phyloP scores from a whole-genome alignment of 768 basidiomycete genomes.

The Rhodotorula paludigena region DNA sequence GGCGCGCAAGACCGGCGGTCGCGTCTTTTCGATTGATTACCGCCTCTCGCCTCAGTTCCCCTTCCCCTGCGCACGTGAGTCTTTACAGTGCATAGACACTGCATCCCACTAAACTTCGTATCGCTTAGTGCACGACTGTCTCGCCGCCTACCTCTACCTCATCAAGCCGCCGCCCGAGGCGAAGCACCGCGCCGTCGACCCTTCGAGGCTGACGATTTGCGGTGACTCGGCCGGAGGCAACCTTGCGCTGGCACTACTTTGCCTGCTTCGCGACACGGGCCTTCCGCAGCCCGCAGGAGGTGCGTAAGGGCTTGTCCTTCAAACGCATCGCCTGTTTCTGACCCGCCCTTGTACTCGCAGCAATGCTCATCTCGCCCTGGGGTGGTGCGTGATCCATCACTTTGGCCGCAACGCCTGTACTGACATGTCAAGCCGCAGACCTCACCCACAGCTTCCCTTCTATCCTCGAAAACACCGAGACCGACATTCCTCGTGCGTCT shows the following conservation, averaged over 20 bases:
- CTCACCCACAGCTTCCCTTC: constrained; percentile 94
- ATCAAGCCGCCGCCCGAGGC: constrained; percentile 78
- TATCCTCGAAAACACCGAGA: constrained; percentile 73
- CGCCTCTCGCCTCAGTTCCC: constrained; percentile 95
- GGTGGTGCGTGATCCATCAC: constrained; percentile 46
- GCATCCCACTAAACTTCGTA: not conserved
- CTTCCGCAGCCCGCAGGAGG: constrained; percentile 74
- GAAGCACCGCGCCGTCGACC: constrained; percentile 70
- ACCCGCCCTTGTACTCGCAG: no score
- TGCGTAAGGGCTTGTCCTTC: no score
- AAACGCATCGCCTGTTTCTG: no score
- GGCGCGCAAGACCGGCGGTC: constrained; percentile 86
- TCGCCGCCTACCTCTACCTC: constrained; percentile 86
- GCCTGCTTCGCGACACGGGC: constrained; percentile 72
- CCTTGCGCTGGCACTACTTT: constrained; percentile 72
- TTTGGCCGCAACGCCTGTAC: not conserved
- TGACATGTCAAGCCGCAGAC: constrained; percentile 48
- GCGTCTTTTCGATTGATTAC: constrained; percentile 52
- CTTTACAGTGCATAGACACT: not conserved
- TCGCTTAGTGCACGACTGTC: constrained; percentile 65
- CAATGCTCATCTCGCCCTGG: constrained; percentile 87
- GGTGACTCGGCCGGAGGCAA: constrained; percentile 95
- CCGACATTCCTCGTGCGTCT: constrained; percentile 51
- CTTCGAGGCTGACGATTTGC: constrained; percentile 72
- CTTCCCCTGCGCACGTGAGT: constrained; percentile 58